Evolutionary conservation across 1,139 yeast genomes (phyloP).

Genomic region (Kodamaea derodonti): DNA sequence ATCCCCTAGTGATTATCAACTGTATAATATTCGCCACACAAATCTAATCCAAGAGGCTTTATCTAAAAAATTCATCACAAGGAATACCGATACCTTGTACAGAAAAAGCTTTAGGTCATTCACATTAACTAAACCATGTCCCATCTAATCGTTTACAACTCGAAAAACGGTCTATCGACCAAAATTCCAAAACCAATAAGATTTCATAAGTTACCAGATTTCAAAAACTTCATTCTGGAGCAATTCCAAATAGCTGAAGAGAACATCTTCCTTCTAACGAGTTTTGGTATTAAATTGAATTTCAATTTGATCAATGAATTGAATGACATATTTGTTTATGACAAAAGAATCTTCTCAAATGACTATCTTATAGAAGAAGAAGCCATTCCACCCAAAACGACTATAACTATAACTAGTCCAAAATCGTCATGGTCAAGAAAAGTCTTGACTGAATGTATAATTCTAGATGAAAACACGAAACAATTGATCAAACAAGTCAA

Average conservation of each 20-base stretch:
- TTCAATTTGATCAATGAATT: conserved; percentile 44
- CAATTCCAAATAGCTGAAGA: conserved; percentile 20
- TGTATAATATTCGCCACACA: too few relatives aligned
- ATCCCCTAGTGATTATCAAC: too few relatives aligned
- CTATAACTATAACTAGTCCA: not conserved
- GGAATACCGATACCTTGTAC: too few relatives aligned
- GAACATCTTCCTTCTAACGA: conserved; percentile 56
- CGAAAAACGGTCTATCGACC: conserved; percentile 36
- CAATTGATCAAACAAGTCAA: conserved; percentile 28
- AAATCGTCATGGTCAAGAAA: conserved; percentile 24
- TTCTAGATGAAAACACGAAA: conserved; percentile 19
- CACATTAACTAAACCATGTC: not conserved
- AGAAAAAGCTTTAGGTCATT: too few relatives aligned
- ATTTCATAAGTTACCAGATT: conserved; percentile 27
- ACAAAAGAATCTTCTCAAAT: conserved; percentile 46
- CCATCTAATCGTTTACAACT: conserved; percentile 34
- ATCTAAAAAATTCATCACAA: too few relatives aligned
- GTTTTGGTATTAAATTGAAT: conserved; percentile 62
- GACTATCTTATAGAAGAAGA: conserved; percentile 2
- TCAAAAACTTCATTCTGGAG: conserved; percentile 16
- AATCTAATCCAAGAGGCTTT: too few relatives aligned
- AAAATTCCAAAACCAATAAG: conserved; percentile 42
- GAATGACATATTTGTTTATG: conserved; percentile 56
- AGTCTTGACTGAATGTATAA: conserved; percentile 17
- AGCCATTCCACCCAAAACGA: not conserved